phyloP scores from a whole-genome alignment of 2,329 filamentous ascomycete species.

The Aspergillus cejpii region DNA sequence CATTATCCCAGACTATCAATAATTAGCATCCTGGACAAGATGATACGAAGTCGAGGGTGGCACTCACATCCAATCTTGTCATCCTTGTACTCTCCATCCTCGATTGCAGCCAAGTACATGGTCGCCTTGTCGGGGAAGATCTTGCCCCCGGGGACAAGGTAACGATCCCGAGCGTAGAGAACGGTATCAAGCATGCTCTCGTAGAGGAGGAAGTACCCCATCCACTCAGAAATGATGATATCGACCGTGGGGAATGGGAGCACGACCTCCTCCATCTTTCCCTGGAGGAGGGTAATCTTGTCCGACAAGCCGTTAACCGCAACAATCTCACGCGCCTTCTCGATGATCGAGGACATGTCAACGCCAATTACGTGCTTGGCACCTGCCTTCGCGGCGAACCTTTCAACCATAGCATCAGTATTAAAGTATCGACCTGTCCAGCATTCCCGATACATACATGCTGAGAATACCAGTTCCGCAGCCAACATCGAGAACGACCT shows the following conservation, averaged over 20 bases:
- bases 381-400: slow-evolving; percentile 94
- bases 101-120: slow-evolving; percentile 93
- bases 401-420: slow-evolving; percentile 36
- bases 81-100: slow-evolving; percentile 99
- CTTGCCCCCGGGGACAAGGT: slow-evolving; percentile 75
- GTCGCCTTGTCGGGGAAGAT: slow-evolving; percentile 99
- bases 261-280: slow-evolving; percentile 98
- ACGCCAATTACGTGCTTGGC: slow-evolving; percentile 98
- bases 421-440: slow-evolving; percentile 1
- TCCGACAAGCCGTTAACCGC: slow-evolving; percentile 82
- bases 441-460: slow-evolving; percentile 59
- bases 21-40: slow-evolving; percentile 19
- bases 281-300: slow-evolving; percentile 96
- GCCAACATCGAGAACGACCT: slow-evolving; percentile 91
- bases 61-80: slow-evolving; percentile 97
- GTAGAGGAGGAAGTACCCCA: slow-evolving; percentile 98
- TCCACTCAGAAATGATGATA: slow-evolving; percentile 99
- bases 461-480: slow-evolving; percentile 96
- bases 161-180: slow-evolving; percentile 89
- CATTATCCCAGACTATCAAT: slow-evolving; percentile 88
- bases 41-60: slow-evolving; percentile 3
- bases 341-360: slow-evolving; percentile 99
- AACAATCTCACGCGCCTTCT: slow-evolving; percentile 95
- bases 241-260: slow-evolving; percentile 93
- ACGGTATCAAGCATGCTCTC: slow-evolving; percentile 99